phyloP scores from a whole-genome alignment of 2,329 filamentous ascomycete species.

The Aspergillus nomiae region DNA sequence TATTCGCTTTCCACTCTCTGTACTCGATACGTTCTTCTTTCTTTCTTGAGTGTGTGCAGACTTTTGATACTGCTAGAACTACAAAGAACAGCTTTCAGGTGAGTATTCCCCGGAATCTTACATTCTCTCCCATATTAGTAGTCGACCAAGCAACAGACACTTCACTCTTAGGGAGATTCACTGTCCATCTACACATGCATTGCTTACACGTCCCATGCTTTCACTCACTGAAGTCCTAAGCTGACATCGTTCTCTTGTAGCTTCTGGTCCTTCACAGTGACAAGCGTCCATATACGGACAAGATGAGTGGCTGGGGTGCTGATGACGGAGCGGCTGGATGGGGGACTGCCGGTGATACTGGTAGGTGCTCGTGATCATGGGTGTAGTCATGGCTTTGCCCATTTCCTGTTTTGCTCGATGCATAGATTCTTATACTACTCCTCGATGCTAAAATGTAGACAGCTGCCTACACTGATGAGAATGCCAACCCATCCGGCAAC shows the following conservation, averaged over 20 bases:
- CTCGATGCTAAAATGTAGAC: neutral
- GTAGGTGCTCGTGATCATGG: neutral
- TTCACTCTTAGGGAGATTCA: neutral
- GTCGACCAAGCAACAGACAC: neutral
- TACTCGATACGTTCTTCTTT: neutral
- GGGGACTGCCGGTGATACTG: neutral
- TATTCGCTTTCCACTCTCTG: neutral
- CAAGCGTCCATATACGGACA: neutral
- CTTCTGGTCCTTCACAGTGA: neutral
- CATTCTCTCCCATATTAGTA: neutral
- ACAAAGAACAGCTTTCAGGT: neutral
- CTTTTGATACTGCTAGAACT: neutral
- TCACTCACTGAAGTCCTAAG: neutral
- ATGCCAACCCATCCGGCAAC: slow-evolving; percentile 13
- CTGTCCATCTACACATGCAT: neutral
- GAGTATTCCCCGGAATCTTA: neutral
- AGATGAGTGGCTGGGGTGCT: neutral
- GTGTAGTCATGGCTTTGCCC: neutral
- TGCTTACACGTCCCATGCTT: neutral
- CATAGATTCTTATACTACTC: neutral
- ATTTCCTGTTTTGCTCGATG: neutral
- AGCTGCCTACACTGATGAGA: slow-evolving; percentile 16
- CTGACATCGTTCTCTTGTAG: neutral
- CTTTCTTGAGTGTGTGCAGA: neutral
- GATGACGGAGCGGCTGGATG: neutral